phyloP scores from a whole-genome alignment of 495 filamentous ascomycete genomes.

The Daldinia grandis region DNA sequence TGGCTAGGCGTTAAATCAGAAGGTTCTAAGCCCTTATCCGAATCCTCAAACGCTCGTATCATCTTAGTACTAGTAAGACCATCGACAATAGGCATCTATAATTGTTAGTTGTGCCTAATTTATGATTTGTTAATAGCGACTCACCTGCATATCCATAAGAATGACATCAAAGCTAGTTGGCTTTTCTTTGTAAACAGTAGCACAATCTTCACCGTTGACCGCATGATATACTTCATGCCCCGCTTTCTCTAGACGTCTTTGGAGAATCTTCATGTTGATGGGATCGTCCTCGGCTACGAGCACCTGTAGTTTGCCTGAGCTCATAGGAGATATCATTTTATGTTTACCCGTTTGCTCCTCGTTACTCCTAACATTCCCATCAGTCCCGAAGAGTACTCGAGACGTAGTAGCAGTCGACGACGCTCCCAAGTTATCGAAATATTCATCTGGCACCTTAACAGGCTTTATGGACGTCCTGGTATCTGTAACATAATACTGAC shows the following conservation, averaged over 20 bases:
- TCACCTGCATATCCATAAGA: constrained; percentile 94
- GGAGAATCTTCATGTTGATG: constrained; percentile 86
- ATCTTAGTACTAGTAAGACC: constrained; percentile 82
- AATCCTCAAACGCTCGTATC: constrained; percentile 77
- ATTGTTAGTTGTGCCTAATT: constrained; percentile 5
- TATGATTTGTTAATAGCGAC: constrained; percentile 15
- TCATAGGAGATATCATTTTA: neutral
- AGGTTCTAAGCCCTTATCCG: constrained; percentile 48
- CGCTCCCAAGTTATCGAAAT: constrained; percentile 29
- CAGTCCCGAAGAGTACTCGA: constrained; percentile 49
- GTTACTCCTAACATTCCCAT: constrained; percentile 15
- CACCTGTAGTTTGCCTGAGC: constrained; percentile 63
- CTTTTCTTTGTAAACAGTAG: constrained; percentile 68
- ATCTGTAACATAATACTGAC: constrained; percentile 45
- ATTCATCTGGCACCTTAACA: constrained; percentile 52
- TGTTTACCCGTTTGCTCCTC: constrained; percentile 4
- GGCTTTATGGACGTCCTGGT: constrained; percentile 51
- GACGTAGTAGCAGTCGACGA: constrained; percentile 38
- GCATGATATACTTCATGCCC: constrained; percentile 79
- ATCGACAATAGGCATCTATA: constrained; percentile 92
- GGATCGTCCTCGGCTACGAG: constrained; percentile 94
- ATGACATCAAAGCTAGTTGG: constrained; percentile 77
- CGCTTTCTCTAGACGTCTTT: constrained; percentile 82
- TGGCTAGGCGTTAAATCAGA: constrained; percentile 58
- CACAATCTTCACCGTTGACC: constrained; percentile 89